phyloP scores from a whole-genome alignment of 1,139 yeast genomes.

The Suhomyces maxii region DNA sequence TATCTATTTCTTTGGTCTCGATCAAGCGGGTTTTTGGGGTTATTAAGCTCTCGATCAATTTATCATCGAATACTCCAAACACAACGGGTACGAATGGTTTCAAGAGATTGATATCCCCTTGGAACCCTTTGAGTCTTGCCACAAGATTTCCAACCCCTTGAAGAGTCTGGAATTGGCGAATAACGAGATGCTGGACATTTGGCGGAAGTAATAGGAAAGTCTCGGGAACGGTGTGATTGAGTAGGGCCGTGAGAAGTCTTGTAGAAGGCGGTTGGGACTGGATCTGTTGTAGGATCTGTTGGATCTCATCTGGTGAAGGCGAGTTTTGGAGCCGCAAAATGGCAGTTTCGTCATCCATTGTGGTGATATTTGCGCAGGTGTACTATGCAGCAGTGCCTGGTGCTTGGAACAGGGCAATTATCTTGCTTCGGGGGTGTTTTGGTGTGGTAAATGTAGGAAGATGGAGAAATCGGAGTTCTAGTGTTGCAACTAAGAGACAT shows the following conservation, averaged over 20 bases:
- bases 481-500: too few relatives aligned
- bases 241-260: conserved; percentile 22
- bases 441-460: too few relatives aligned
- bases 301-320: conserved; percentile 21
- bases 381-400: not conserved
- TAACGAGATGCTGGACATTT: conserved; percentile 12
- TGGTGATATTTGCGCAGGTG: not conserved
- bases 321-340: conserved; percentile 20
- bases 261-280: conserved; percentile 5
- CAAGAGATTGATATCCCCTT: not conserved
- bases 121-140: conserved; percentile 16
- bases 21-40: not conserved
- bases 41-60: conserved; percentile 18
- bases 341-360: not conserved
- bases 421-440: too few relatives aligned
- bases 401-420: too few relatives aligned
- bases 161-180: conserved; percentile 20
- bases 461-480: too few relatives aligned
- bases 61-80: conserved; percentile 19
- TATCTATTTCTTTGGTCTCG: conserved; percentile 36
- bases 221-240: conserved; percentile 36
- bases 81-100: conserved; percentile 13
- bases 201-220: conserved; percentile 20
- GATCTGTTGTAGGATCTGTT: conserved; percentile 12
- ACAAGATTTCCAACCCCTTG: conserved; percentile 34